Conservation (phyloP, 106 monocot genomes). For the Amphibolis antarctica region DNA sequence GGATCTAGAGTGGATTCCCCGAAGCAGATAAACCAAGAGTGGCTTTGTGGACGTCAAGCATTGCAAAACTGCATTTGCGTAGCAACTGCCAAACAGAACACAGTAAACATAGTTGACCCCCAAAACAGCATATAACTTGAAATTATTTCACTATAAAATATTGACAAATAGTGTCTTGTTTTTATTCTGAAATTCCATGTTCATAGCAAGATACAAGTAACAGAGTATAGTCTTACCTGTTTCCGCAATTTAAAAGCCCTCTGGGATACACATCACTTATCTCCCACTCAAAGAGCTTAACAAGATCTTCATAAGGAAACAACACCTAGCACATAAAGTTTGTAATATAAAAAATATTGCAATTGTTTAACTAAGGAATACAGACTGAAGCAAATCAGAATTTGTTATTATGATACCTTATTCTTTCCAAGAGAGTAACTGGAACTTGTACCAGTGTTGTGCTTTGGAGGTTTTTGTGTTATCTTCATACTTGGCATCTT, state of each 20-base stretch:
- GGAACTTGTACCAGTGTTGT: constrained; percentile 10
- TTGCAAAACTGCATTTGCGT: constrained; percentile 94
- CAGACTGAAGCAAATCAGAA: too few relatives aligned
- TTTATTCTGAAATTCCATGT: neutral
- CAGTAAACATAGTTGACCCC: neutral
- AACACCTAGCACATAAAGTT: constrained; percentile 22
- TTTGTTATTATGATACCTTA: constrained; percentile 25
- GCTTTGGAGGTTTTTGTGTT: constrained; percentile 30
- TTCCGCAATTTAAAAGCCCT: constrained; percentile 93
- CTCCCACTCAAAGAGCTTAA: constrained; percentile 84
- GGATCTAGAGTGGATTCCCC: constrained; percentile 64
- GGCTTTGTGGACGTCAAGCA: constrained; percentile 91
- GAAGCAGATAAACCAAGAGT: constrained; percentile 72
- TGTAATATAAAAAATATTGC: neutral
- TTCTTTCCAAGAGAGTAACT: constrained; percentile 27
- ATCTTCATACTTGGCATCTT: constrained; percentile 24
- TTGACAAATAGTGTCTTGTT: neutral
- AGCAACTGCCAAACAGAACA: constrained; percentile 50
- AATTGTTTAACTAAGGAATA: too few relatives aligned
- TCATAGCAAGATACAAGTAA: too few relatives aligned
- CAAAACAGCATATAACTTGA: neutral
- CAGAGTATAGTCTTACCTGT: constrained; percentile 41
- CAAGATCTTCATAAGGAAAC: constrained; percentile 70
- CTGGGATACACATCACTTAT: constrained; percentile 53
- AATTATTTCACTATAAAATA: neutral